These are phyloP conservation scores for Harringtonia aguacate DNA, from an alignment of 2,329 filamentous ascomycete species.

Conservation along the genomic window DNA sequence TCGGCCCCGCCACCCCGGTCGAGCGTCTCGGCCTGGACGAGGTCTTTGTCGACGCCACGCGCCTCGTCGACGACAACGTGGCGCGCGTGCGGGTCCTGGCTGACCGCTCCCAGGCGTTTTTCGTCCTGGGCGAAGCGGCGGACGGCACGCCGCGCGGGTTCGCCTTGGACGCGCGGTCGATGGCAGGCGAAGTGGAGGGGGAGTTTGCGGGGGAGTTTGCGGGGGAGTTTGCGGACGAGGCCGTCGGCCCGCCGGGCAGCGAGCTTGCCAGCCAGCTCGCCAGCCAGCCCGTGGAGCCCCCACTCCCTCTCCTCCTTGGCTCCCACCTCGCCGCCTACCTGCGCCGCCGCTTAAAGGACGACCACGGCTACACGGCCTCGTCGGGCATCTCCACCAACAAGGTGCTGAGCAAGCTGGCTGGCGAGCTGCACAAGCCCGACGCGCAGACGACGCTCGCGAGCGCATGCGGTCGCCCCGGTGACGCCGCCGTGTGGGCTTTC, in stretches of 20 bases:
- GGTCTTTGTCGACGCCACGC: slow-evolving; percentile 75
- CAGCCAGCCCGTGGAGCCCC: not conserved
- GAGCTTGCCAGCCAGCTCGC: not conserved
- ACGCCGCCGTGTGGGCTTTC: slow-evolving; percentile 49
- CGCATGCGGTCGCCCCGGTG: slow-evolving; percentile 33
- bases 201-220: too few relatives aligned
- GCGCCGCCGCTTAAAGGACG: slow-evolving; percentile 55
- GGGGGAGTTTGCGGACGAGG: too few relatives aligned
- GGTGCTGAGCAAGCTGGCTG: slow-evolving; percentile 72
- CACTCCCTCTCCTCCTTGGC: slow-evolving; percentile 57
- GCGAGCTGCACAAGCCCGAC: slow-evolving; percentile 74
- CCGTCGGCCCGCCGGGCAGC: not conserved
- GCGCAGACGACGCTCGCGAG: slow-evolving; percentile 71
- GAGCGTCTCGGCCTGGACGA: slow-evolving; percentile 89
- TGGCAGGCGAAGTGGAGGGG: slow-evolving; percentile 49
- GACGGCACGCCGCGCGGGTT: slow-evolving; percentile 76
- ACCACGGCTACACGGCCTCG: slow-evolving; percentile 75
- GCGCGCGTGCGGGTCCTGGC: slow-evolving; percentile 53
- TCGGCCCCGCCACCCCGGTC: slow-evolving; percentile 61
- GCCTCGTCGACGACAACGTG: slow-evolving; percentile 75
- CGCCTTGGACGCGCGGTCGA: slow-evolving; percentile 56
- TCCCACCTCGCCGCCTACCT: slow-evolving; percentile 74
- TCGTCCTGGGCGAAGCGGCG: slow-evolving; percentile 67
- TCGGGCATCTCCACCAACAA: slow-evolving; percentile 86
- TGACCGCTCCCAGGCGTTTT: slow-evolving; percentile 51